These are phyloP conservation scores for Mucor velutinosus DNA, from an alignment of 371 early-diverging fungal species.

Conservation along the genomic window DNA sequence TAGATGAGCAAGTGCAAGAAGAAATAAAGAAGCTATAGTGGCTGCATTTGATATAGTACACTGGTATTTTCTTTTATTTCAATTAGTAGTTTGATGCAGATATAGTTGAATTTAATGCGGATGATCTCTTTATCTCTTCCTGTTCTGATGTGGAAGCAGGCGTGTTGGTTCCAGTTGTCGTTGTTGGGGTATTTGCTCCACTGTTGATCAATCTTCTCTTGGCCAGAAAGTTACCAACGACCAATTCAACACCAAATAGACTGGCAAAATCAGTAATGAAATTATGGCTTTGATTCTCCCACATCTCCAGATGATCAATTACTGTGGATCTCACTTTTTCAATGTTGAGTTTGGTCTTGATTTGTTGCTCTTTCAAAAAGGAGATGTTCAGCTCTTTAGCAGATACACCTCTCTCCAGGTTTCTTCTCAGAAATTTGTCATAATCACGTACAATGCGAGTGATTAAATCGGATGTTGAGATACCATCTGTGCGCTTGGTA, in stretches of 20 bases:
- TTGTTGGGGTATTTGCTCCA: slow-evolving; percentile 6
- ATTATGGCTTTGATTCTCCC: slow-evolving; percentile 78
- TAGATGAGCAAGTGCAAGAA: slow-evolving; percentile 27
- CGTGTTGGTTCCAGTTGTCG: neutral
- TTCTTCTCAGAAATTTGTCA: slow-evolving; percentile 86
- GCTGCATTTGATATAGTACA: neutral
- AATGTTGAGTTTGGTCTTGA: slow-evolving; percentile 74
- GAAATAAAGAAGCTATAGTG: slow-evolving; percentile 16
- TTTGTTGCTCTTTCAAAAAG: slow-evolving; percentile 79
- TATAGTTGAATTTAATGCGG: neutral
- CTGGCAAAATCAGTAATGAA: slow-evolving; percentile 70
- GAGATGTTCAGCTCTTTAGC: slow-evolving; percentile 87
- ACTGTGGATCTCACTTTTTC: slow-evolving; percentile 54
- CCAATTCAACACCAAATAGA: slow-evolving; percentile 64
- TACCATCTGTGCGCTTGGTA: slow-evolving; percentile 88
- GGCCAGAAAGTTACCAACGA: slow-evolving; percentile 16
- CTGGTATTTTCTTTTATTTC: neutral
- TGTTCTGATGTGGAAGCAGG: neutral
- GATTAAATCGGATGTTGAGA: slow-evolving; percentile 92
- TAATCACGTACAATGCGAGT: slow-evolving; percentile 94
- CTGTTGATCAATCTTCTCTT: slow-evolving; percentile 12
- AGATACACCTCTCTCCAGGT: slow-evolving; percentile 85
- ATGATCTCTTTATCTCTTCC: neutral
- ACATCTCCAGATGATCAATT: slow-evolving; percentile 63
- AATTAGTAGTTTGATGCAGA: slow-evolving; percentile 1